Conservation (phyloP, 106 monocot species). For the Iris macrosiphon region DNA sequence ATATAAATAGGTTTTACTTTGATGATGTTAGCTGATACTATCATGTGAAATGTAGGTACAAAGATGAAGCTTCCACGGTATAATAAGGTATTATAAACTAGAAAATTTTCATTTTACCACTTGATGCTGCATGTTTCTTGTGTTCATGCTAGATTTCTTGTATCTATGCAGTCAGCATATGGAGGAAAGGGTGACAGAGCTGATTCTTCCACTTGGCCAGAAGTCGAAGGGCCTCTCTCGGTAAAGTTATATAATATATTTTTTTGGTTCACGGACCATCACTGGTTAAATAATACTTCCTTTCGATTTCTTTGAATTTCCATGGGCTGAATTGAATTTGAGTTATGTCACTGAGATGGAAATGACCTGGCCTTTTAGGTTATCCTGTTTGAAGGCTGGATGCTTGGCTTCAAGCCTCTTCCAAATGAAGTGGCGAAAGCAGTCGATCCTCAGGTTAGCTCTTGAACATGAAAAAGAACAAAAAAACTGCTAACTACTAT, state of each 20-base stretch:
- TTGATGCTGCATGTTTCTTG: constrained; percentile 3
- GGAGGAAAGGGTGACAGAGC: constrained; percentile 92
- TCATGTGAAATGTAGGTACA: constrained; percentile 37
- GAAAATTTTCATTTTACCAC: neutral
- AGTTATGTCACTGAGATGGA: no score
- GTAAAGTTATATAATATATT: constrained; percentile 41
- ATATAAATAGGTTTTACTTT: neutral
- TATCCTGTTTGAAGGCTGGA: constrained; percentile 97
- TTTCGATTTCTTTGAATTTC: no score
- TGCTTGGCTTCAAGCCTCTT: constrained; percentile 98
- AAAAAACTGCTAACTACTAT: neutral
- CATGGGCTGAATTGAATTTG: no score
- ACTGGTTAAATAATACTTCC: no score
- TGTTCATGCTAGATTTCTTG: neutral
- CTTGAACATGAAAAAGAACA: neutral
- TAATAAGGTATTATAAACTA: constrained; percentile 67
- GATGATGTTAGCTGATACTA: neutral
- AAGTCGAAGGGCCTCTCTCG: constrained; percentile 77
- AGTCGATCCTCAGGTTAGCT: constrained; percentile 84
- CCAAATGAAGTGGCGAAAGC: constrained; percentile 73
- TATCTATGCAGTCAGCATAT: constrained; percentile 70
- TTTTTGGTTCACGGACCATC: no score
- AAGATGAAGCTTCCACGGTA: constrained; percentile 93
- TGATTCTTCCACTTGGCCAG: constrained; percentile 85
- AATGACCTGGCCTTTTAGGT: constrained; percentile 41